A percentile compares a stretch with the other conserved stretches of the same genome.
These are phyloP conservation scores for Phylloporus rhodoxanthus DNA, from an alignment of 768 basidiomycete species.

Conservation along the genomic window DNA sequence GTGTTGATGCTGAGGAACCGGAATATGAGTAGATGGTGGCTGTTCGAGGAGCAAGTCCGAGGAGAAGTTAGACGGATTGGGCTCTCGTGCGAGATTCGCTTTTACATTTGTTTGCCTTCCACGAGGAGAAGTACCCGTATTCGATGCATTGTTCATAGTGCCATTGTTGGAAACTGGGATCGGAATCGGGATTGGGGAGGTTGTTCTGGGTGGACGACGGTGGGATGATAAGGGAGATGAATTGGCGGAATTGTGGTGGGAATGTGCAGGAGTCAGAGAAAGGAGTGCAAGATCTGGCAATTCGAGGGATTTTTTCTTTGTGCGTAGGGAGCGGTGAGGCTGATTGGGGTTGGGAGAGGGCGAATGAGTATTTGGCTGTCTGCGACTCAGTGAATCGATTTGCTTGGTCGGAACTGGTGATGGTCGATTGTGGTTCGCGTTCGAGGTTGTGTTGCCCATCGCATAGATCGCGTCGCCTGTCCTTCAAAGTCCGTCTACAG, in stretches of 20 bases:
- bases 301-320: constrained; percentile 70
- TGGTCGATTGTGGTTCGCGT: constrained; percentile 25
- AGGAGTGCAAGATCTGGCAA: constrained; percentile 64
- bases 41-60: constrained; percentile 37
- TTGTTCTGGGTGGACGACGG: constrained; percentile 37
- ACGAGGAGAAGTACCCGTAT: constrained; percentile 33
- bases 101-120: constrained; percentile 31
- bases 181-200: constrained; percentile 48
- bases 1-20: constrained; percentile 28
- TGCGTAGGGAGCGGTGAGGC: constrained; percentile 56
- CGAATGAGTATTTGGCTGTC: constrained; percentile 26
- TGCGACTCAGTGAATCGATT: constrained; percentile 22
- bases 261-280: constrained; percentile 39
- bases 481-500: constrained; percentile 7
- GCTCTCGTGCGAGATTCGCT: constrained; percentile 19
- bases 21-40: constrained; percentile 41
- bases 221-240: constrained; percentile 38
- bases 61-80: constrained; percentile 31
- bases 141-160: constrained; percentile 32
- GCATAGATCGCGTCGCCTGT: constrained; percentile 20
- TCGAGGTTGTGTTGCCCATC: constrained; percentile 33
- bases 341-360: constrained; percentile 37
- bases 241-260: constrained; percentile 33
- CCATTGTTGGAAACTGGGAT: constrained; percentile 35
- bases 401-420: constrained; percentile 20